Base-by-base conservation (phyloP, 495 filamentous ascomycete genomes). In the Annulohypoxylon maeteangense region DNA sequence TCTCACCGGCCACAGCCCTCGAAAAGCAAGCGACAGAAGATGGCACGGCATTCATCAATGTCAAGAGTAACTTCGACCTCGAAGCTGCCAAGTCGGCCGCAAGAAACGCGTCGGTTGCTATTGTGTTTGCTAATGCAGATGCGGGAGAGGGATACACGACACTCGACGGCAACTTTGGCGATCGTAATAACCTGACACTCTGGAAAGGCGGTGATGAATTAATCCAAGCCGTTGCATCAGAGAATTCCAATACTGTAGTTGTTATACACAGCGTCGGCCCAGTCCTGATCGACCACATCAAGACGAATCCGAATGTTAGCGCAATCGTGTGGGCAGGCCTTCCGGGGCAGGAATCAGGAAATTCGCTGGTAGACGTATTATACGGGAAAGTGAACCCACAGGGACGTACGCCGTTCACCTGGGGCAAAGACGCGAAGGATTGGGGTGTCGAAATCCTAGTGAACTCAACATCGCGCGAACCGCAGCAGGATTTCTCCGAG, bases 51-150 rank as follows among this genome's bases (percentile, higher is more conserved):
- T 78, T 80, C 27, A 70, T 47, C 20, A 80, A 79, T 65, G 55
- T 77, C 2, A 65, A 73, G 23, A 62, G 64, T 8, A 84, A 81
- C 65, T 82, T 78, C 70, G 72, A 80, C 53, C 71, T 83, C 8
- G 50, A 68, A 4, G 70, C 77, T 22, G 81, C 78, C 4, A 74
- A 62, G 16, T 76, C 60, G 50, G 82, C 71, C 34, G 81, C 84
- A n/a, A 72, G 62, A 47, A 77, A 72, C 18, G 76, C 75, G 23
- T 78, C 78, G 47, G 79, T 84, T 16, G 81, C 86, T 50, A 58
- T 91, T 6, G 86, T 89, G 0, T 90, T 90, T 67, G 81, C 85
- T 16, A 89, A 88, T 59, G 83, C 85, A 1, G 81, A 79, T 63
- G 80, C 86, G 1, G 81, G 81, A 11, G 89, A 90, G 70, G 82